Evolutionary conservation across 1,139 yeast species (phyloP), one percentile per base, ranked within the genome.

Genomic region (Candida anutae): DNA sequence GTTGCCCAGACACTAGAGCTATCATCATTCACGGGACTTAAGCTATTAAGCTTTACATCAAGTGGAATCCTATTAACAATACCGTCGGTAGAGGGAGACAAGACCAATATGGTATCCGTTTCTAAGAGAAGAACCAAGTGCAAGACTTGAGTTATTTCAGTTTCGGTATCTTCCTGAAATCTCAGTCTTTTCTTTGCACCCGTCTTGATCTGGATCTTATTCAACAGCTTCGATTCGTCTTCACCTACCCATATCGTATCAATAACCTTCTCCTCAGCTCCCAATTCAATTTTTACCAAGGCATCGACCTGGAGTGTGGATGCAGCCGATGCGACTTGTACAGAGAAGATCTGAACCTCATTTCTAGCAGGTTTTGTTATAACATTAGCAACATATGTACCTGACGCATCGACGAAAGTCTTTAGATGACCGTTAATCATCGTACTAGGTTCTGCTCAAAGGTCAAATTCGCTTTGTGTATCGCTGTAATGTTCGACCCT

Each of bases 81-180:
- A 16, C 53, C 58, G 30, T 58, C 58, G 15, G 53, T 49, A 20
- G 46, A 42, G 1, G 74, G 74, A 2, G 73, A 59, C 29, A 62
- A 58, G 5, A 66, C 44, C 28, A 61, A 45, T 14, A 69, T 45
- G 26, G 58, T 65, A 3, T 68, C 66, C 18, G 53, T 48, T 12
- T 48, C 48, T 15, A 63, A 46, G 9, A 58, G 48, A 21, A 66
- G 67, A 1, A 56, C 61, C 28, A 68, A 46, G 29, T 54, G 36
- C 10, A 17, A 8, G 17, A 21, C 26, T 12, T n/a, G 6, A 6
- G 11, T 18, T 11, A 27, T 29, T 15, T 28, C 29, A 3, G 29
- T 13, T 6, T 9, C 11, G 1, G 27, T 24, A 15, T 23, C 35
- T 6, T 27, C 33, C n/a, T n/a, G n/a, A n/a, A n/a, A n/a, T 31